Conservation (phyloP, 768 basidiomycete species). For the Melanogaster broomeanus region DNA sequence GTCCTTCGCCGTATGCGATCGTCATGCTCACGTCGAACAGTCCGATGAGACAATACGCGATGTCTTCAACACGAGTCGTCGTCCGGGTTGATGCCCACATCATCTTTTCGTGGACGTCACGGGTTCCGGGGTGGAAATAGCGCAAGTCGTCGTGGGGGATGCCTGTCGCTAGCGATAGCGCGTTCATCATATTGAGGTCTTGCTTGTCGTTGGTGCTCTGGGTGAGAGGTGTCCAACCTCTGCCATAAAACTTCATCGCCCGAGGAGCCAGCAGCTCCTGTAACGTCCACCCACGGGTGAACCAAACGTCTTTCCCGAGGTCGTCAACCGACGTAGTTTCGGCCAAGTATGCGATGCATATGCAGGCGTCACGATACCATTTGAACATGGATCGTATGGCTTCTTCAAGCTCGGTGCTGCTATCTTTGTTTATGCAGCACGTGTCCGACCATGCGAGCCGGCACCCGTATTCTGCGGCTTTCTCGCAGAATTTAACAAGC, state of each 20-base stretch:
- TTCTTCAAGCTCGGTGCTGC: too few species aligned
- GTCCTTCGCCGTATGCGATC: slow-evolving; percentile 37
- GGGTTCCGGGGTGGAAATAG: slow-evolving; percentile 24
- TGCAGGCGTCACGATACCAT: slow-evolving; percentile 30
- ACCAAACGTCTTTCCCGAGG: slow-evolving; percentile 28
- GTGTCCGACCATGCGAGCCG: slow-evolving; percentile 37
- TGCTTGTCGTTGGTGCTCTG: slow-evolving; percentile 29
- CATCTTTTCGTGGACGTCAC: slow-evolving; percentile 30
- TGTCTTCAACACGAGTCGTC: slow-evolving; percentile 35
- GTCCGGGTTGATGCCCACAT: slow-evolving; percentile 36
- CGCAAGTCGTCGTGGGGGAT: slow-evolving; percentile 27
- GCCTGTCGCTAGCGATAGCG: slow-evolving; percentile 27
- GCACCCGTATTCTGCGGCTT: slow-evolving; percentile 29
- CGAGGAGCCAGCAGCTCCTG: slow-evolving; percentile 31
- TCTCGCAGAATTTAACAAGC: slow-evolving; percentile 25
- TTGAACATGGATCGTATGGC: slow-evolving; percentile 37
- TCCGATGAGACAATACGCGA: slow-evolving; percentile 34
- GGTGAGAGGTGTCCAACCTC: slow-evolving; percentile 26
- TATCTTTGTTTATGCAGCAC: too few species aligned
- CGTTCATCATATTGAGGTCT: slow-evolving; percentile 19
- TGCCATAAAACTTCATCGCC: slow-evolving; percentile 33
- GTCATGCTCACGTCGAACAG: slow-evolving; percentile 35
- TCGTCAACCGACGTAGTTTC: slow-evolving; percentile 32
- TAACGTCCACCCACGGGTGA: slow-evolving; percentile 34
- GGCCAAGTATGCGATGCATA: slow-evolving; percentile 34